phyloP scores from a whole-genome alignment of 2,329 filamentous ascomycete species.

The Diaporthe destruens region DNA sequence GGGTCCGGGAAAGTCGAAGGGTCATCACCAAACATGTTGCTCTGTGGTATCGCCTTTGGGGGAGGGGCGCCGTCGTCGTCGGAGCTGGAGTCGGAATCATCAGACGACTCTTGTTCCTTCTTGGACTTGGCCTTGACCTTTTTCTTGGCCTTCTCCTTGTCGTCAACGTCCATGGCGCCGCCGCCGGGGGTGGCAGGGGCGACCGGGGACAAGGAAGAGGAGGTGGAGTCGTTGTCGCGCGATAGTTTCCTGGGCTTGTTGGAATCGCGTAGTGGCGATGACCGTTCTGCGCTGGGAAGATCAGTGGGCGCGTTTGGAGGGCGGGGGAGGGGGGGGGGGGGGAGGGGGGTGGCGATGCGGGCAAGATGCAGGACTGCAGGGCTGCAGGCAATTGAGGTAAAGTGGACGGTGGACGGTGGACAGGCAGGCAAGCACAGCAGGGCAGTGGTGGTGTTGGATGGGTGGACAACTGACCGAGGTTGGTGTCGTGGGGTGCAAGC shows the following conservation, averaged over 20 bases:
- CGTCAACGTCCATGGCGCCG: conserved; percentile 72
- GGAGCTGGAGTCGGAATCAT: conserved; percentile 64
- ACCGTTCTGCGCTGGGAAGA: conserved; percentile 58
- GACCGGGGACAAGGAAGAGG: conserved; percentile 71
- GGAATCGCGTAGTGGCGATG: conserved; percentile 65
- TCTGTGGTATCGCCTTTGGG: conserved; percentile 76
- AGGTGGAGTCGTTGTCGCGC: conserved; percentile 66
- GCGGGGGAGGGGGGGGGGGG: not conserved
- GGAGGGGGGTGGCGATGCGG: too few species aligned
- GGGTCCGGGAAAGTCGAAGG: conserved; percentile 92
- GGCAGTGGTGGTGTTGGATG: not conserved
- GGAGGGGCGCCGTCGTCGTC: conserved; percentile 72
- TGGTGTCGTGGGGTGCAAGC: conserved; percentile 66
- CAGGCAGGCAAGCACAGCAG: too few species aligned
- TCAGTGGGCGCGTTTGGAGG: conserved; percentile 41
- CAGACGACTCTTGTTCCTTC: conserved; percentile 50
- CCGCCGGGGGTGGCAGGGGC: conserved; percentile 63
- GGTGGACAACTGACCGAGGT: conserved; percentile 48
- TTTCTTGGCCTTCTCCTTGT: conserved; percentile 52
- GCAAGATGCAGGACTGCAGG: not conserved
- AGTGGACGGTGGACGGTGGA: too few species aligned
- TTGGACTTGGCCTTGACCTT: conserved; percentile 56
- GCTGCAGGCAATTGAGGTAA: too few species aligned
- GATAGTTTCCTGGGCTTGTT: conserved; percentile 64
- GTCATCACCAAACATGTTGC: conserved; percentile 92